These are phyloP conservation scores for Neopestalotiopsis sp. DNA, from an alignment of 2,329 filamentous ascomycete genomes.

Conservation along the genomic window DNA sequence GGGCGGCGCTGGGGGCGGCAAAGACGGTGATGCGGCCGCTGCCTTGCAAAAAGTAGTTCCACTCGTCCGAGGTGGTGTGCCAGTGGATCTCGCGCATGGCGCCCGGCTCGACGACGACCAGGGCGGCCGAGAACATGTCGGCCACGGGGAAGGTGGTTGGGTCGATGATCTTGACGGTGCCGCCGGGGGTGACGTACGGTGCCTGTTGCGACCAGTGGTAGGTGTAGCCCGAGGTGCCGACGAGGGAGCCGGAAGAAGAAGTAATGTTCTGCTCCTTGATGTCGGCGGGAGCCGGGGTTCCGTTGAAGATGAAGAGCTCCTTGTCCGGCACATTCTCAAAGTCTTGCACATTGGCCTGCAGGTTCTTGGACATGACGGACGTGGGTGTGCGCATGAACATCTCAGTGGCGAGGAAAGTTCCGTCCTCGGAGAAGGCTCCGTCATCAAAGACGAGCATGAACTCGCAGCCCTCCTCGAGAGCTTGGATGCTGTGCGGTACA, in stretches of 20 bases:
- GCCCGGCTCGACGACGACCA: conserved; percentile 65
- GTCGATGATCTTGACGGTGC: conserved; percentile 65
- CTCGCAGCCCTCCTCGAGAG: conserved; percentile 59
- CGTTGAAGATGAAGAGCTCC: conserved; percentile 59
- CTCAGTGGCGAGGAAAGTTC: conserved; percentile 63
- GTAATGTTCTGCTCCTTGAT: conserved; percentile 54
- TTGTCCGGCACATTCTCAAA: conserved; percentile 53
- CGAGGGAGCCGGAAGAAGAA: conserved; percentile 48
- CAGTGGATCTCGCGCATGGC: conserved; percentile 70
- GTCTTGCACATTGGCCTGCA: conserved; percentile 51
- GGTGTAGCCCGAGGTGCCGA: conserved; percentile 46
- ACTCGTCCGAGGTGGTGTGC: conserved; percentile 66
- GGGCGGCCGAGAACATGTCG: conserved; percentile 57
- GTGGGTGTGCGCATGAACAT: conserved; percentile 56
- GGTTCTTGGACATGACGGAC: conserved; percentile 61
- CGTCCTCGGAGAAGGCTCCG: conserved; percentile 63
- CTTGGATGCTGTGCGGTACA: conserved; percentile 59
- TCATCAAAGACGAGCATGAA: conserved; percentile 67
- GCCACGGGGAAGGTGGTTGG: conserved; percentile 62
- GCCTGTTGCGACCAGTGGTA: conserved; percentile 59
- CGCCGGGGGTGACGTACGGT: conserved; percentile 58
- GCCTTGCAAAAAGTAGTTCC: conserved; percentile 64
- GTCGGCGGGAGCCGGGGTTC: conserved; percentile 51
- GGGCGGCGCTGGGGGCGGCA: conserved; percentile 52
- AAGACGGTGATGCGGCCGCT: conserved; percentile 62